Base-by-base conservation (phyloP, 2,329 filamentous ascomycete genomes). In the Penicillium sp. region DNA sequence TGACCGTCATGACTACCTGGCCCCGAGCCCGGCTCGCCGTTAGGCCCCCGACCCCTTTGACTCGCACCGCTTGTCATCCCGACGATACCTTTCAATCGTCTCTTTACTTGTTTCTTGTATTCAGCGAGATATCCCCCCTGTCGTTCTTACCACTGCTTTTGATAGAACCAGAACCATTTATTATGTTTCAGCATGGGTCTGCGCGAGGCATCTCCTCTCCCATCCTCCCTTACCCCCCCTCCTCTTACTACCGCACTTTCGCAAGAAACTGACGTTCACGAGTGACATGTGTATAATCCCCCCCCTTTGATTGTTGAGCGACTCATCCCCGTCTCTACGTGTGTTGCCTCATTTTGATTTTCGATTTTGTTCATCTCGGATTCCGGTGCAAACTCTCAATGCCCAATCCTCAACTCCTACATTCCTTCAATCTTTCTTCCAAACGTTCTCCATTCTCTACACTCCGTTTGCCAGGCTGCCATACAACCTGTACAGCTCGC, bases 231-330 rank as follows among this genome's bases (percentile, higher is more conserved):
- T 46, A 24, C 47, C 29, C 49, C 31, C 5, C 5, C 7, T 31
- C 29, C 10, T 13, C 11, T 13, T 34, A 34, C 32, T 34, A 34
- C 32, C 31, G 16, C 45, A 44, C 38, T 56, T 53, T 41, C 24
- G 40, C 39, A 48, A 49, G 56, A 67, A 63, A 62, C 58, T 67
- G 63, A 69, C 67, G 63, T 65, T 69, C 60, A 71, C 55, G 67
- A 71, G 63, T 69, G 66, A 70, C 63, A 64, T 65, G 60, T 63
- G 59, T 63, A 59, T 63, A 55, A 55, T 64, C 56, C 24, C 61
- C 24, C 61, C 48, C 55, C 55, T 47, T 59, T 55, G 56, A 56
- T 55, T 60, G 53, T 58, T 55, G 60, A 63, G 57, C 57, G 48
- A 50, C 51, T 50, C 45, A 32, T 57, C 48, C 55, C 44, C 52